These are phyloP conservation scores for Acacia confusa DNA, from an alignment of 306 rosid species.

Conservation along the genomic window DNA sequence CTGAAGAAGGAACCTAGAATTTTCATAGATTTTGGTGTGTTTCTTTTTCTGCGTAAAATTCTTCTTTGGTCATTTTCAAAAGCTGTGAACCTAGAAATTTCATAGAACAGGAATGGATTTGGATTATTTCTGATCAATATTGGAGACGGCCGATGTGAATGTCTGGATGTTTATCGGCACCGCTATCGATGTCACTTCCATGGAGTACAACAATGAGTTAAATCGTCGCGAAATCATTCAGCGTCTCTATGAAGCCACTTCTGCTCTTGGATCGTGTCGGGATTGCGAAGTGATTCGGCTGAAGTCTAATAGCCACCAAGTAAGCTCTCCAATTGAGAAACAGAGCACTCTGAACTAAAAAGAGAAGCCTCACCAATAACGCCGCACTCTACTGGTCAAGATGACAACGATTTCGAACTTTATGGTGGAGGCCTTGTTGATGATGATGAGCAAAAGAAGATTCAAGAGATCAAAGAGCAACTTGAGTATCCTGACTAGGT, in stretches of 20 bases:
- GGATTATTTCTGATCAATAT: constrained; percentile 78
- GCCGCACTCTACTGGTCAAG: constrained; percentile 58
- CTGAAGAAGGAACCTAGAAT: constrained; percentile 7
- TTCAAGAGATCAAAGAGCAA: constrained; percentile 80
- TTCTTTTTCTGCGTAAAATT: not conserved
- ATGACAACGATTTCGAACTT: constrained; percentile 55
- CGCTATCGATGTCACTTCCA: constrained; percentile 76
- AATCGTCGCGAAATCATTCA: constrained; percentile 73
- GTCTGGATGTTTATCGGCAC: constrained; percentile 82
- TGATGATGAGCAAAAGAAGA: constrained; percentile 79
- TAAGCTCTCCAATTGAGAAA: constrained; percentile 26
- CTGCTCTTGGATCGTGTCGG: constrained; percentile 37
- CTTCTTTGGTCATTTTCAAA: not conserved
- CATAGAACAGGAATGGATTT: constrained; percentile 60
- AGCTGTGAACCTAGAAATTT: too few relatives aligned
- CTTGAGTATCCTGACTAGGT: constrained; percentile 86
- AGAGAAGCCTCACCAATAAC: constrained; percentile 53
- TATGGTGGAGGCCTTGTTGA: constrained; percentile 76
- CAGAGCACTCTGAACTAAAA: constrained; percentile 21
- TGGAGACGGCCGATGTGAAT: constrained; percentile 75
- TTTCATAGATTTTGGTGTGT: constrained; percentile 13
- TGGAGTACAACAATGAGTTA: constrained; percentile 59
- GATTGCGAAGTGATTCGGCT: constrained; percentile 43
- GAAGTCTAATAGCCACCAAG: constrained; percentile 26
- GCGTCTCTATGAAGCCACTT: constrained; percentile 58